Evolutionary conservation across 768 basidiomycete species (phyloP).

Genomic region (Boletus rex-veris): DNA sequence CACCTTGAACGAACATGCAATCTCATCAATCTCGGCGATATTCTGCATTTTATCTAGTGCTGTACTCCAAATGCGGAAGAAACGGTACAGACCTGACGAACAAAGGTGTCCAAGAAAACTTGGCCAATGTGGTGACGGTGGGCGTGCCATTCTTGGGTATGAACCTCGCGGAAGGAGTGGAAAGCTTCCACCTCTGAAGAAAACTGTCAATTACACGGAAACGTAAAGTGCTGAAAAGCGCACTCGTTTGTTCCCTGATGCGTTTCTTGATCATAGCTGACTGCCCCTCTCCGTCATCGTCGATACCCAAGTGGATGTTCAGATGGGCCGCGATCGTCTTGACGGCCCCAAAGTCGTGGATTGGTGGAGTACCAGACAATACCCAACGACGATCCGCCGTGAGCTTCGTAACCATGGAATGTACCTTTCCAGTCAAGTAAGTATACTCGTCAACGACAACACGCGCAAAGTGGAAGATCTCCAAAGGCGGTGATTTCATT

Average conservation of each 20-base stretch:
- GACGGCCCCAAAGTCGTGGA: conserved; percentile 84
- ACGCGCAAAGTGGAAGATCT: conserved; percentile 90
- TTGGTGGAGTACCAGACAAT: conserved; percentile 93
- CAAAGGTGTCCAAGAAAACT: conserved; percentile 73
- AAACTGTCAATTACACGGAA: conserved; percentile 14
- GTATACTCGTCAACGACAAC: conserved; percentile 94
- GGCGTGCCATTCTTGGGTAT: conserved; percentile 88
- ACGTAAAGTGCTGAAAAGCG: conserved; percentile 12
- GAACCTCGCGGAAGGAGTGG: conserved; percentile 95
- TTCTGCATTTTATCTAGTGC: conserved; percentile 49
- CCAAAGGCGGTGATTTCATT: conserved; percentile 81
- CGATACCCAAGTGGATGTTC: conserved; percentile 85
- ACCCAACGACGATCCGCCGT: conserved; percentile 87
- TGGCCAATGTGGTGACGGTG: conserved; percentile 84
- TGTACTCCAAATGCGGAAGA: background rate
- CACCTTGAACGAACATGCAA: conserved; percentile 67
- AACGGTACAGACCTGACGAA: conserved; percentile 64
- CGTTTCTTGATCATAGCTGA: conserved; percentile 77
- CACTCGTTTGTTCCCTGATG: conserved; percentile 80
- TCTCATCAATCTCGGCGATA: conserved; percentile 95
- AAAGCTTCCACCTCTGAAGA: conserved; percentile 79
- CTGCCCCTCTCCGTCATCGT: conserved; percentile 81
- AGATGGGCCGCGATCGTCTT: conserved; percentile 90
- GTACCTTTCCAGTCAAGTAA: conserved; percentile 78
- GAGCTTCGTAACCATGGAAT: conserved; percentile 72